phyloP scores from a whole-genome alignment of 1,284 basidiomycete species.

The Rhodotorula mucilaginosa region DNA sequence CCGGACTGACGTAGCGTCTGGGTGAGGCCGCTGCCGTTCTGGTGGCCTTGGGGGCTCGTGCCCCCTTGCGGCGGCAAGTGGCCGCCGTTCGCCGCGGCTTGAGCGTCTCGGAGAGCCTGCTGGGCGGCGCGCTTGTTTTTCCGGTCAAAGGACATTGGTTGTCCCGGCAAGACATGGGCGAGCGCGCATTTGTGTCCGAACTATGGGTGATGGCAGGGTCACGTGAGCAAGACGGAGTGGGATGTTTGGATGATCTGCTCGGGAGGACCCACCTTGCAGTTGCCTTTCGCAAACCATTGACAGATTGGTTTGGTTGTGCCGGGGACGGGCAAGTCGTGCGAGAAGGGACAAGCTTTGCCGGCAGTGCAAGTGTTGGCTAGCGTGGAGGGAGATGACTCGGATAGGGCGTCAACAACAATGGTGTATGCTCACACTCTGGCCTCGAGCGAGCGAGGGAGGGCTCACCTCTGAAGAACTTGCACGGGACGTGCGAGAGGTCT shows the following conservation, averaged over 20 bases:
- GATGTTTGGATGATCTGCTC: neutral
- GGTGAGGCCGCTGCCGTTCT: slow-evolving; percentile 9
- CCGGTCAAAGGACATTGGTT: slow-evolving; percentile 89
- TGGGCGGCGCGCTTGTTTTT: slow-evolving; percentile 98
- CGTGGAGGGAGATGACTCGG: neutral
- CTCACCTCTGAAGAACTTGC: slow-evolving; percentile 92
- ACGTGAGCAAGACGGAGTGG: neutral
- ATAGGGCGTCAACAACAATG: neutral
- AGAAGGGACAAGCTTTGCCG: slow-evolving; percentile 92
- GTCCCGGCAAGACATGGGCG: slow-evolving; percentile 89
- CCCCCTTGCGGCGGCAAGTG: slow-evolving; percentile 9
- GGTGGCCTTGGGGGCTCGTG: neutral
- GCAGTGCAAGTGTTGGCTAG: slow-evolving; percentile 63
- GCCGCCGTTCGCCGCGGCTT: slow-evolving; percentile 19
- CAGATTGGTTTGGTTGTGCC: slow-evolving; percentile 77
- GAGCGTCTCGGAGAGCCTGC: slow-evolving; percentile 39
- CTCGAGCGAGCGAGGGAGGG: no score
- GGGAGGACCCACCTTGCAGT: slow-evolving; percentile 64
- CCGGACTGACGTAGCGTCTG: slow-evolving; percentile 26
- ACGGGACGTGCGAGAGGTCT: slow-evolving; percentile 93
- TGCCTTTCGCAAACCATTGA: slow-evolving; percentile 82
- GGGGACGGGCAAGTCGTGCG: slow-evolving; percentile 59
- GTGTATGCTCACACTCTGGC: no score
- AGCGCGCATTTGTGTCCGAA: slow-evolving; percentile 89
- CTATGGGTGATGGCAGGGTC: slow-evolving; percentile 18